Evolutionary conservation across 2,329 filamentous ascomycete genomes (phyloP).

Genomic region (Verticillium zaregamsianum): DNA sequence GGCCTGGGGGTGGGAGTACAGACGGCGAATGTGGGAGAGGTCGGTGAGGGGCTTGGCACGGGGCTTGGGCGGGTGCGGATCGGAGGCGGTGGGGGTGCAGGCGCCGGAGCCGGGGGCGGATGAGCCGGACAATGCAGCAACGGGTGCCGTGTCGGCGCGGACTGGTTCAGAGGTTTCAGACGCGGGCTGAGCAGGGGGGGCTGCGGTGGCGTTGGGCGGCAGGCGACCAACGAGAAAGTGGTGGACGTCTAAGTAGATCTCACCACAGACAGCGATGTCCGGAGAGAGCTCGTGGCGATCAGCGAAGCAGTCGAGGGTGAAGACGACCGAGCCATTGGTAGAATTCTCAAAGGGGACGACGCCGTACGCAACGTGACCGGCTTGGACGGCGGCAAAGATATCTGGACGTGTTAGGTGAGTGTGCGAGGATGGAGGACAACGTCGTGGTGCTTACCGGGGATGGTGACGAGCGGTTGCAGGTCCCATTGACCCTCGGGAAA

Average conservation of each 20-base stretch:
- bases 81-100: constrained; percentile 44
- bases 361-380: constrained; percentile 59
- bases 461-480: constrained; percentile 46
- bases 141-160: background rate
- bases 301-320: constrained; percentile 84
- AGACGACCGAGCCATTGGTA: constrained; percentile 86
- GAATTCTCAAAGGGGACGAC: constrained; percentile 96
- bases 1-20: constrained; percentile 94
- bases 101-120: constrained; percentile 31
- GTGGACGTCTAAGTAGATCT: constrained; percentile 82
- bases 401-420: constrained; percentile 40
- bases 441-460: constrained; percentile 34
- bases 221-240: constrained; percentile 72
- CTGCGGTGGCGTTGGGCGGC: constrained; percentile 9
- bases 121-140: background rate
- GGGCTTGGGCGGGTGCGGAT: constrained; percentile 40
- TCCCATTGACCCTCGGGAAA: constrained; percentile 46
- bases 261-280: constrained; percentile 72
- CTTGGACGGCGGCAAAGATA: constrained; percentile 76
- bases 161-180: background rate
- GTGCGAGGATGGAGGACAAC: background rate
- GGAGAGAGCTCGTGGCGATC: constrained; percentile 62
- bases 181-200: constrained; percentile 5
- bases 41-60: constrained; percentile 42
- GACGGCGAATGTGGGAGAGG: constrained; percentile 61